These are phyloP conservation scores for Lactarius sp. DNA, from an alignment of 768 basidiomycete genomes.

Conservation along the genomic window DNA sequence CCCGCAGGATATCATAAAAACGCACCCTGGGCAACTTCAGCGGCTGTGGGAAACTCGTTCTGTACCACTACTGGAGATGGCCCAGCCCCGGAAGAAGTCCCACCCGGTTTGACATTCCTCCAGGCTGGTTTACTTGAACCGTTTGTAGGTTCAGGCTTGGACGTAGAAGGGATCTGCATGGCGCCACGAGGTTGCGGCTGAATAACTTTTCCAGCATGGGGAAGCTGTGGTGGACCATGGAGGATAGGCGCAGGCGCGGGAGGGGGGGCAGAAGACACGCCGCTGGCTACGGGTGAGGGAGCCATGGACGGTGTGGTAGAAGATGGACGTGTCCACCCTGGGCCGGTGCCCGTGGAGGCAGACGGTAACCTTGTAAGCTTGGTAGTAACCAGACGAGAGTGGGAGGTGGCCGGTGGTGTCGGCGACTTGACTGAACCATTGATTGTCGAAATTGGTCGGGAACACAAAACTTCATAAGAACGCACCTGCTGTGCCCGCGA, in stretches of 20 bases:
- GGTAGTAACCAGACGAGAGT: slow-evolving; percentile 80
- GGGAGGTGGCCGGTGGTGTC: slow-evolving; percentile 49
- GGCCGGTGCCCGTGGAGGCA: slow-evolving; percentile 49
- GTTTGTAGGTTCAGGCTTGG: slow-evolving; percentile 27
- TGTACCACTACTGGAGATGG: slow-evolving; percentile 41
- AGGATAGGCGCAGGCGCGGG: slow-evolving; percentile 27
- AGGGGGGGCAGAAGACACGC: slow-evolving; percentile 37
- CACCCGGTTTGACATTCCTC: slow-evolving; percentile 52
- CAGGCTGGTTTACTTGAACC: slow-evolving; percentile 55
- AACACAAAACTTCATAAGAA: not conserved
- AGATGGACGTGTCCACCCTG: slow-evolving; percentile 78
- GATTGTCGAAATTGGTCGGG: not conserved
- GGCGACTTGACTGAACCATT: slow-evolving; percentile 49
- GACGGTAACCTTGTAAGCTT: slow-evolving; percentile 72
- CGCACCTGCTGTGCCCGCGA: slow-evolving; percentile 52
- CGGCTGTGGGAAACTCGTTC: slow-evolving; percentile 92
- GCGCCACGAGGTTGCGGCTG: slow-evolving; percentile 53
- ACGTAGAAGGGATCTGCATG: slow-evolving; percentile 32
- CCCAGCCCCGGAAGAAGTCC: slow-evolving; percentile 31
- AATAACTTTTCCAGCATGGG: slow-evolving; percentile 60
- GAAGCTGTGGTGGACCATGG: slow-evolving; percentile 44
- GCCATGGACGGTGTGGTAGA: slow-evolving; percentile 61
- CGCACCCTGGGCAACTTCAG: slow-evolving; percentile 86
- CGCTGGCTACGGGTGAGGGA: slow-evolving; percentile 41
- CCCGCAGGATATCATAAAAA: slow-evolving; percentile 19